phyloP scores from a whole-genome alignment of 306 rosid species.

The Gastrolobium villosum region DNA sequence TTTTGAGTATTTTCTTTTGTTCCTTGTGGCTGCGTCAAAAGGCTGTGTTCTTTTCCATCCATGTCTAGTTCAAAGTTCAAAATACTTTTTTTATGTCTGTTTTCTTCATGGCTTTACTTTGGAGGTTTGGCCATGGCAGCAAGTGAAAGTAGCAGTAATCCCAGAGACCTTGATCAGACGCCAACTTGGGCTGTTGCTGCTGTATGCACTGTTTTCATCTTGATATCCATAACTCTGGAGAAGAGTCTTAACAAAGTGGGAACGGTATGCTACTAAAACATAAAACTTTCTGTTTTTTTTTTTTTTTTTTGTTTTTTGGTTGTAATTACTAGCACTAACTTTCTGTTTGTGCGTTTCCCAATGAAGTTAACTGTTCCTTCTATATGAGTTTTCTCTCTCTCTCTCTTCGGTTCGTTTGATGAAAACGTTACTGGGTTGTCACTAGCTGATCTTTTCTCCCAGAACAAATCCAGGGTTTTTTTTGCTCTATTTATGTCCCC shows the following conservation, averaged over 20 bases:
- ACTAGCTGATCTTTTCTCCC: neutral
- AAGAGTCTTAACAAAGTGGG: conserved; percentile 78
- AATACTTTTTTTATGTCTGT: neutral
- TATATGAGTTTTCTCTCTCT: neutral
- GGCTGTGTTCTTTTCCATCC: neutral
- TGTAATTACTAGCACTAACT: neutral
- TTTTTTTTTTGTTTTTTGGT: too few relatives aligned
- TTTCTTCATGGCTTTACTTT: conserved; percentile 30
- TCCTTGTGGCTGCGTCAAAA: neutral
- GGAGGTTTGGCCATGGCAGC: conserved; percentile 66
- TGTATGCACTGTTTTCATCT: conserved; percentile 78
- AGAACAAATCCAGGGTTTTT: neutral
- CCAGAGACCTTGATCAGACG: conserved; percentile 76
- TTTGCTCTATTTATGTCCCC: neutral
- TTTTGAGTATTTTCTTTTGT: neutral
- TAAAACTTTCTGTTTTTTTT: neutral
- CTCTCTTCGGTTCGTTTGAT: neutral
- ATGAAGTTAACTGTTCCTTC: neutral
- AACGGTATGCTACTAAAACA: conserved; percentile 48
- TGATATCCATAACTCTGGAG: conserved; percentile 73
- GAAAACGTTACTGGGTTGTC: neutral
- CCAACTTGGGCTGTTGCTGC: conserved; percentile 96
- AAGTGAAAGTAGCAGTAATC: conserved; percentile 28
- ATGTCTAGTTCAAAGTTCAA: conserved; percentile 16
- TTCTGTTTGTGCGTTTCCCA: conserved; percentile 24